These are phyloP conservation scores for Rhodotorula diobovata DNA, from an alignment of 768 basidiomycete species.

Conservation along the genomic window DNA sequence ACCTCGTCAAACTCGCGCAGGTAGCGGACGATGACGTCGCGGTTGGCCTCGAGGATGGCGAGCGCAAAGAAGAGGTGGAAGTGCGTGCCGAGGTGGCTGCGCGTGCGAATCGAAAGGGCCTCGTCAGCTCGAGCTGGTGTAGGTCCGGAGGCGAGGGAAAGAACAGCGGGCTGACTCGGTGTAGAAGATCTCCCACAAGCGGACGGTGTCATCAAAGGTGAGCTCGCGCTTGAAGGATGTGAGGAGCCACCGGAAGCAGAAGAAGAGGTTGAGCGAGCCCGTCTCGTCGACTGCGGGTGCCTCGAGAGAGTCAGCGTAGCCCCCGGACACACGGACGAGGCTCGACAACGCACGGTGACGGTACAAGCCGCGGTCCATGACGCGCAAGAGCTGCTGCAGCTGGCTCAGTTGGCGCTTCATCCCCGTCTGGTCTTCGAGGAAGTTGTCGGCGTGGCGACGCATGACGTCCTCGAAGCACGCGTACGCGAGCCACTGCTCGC, in stretches of 20 bases:
- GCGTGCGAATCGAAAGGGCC: not conserved
- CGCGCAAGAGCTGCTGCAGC: slow-evolving; percentile 78
- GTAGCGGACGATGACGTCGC: slow-evolving; percentile 91
- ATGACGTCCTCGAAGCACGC: slow-evolving; percentile 96
- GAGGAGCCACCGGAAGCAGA: slow-evolving; percentile 81
- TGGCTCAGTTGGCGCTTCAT: slow-evolving; percentile 92
- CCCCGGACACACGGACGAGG: slow-evolving; percentile 11
- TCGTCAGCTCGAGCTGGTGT: not conserved
- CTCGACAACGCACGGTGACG: slow-evolving; percentile 55
- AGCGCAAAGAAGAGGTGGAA: slow-evolving; percentile 81
- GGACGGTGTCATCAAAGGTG: slow-evolving; percentile 79
- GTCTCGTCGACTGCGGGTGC: slow-evolving; percentile 57
- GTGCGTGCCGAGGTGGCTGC: slow-evolving; percentile 12
- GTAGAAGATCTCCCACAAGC: slow-evolving; percentile 88
- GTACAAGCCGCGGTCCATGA: slow-evolving; percentile 95
- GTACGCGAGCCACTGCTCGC: slow-evolving; percentile 84
- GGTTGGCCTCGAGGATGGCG: slow-evolving; percentile 87
- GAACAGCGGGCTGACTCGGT: slow-evolving; percentile 47
- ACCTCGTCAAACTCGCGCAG: slow-evolving; percentile 73
- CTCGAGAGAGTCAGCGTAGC: not conserved
- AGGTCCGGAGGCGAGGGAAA: not conserved
- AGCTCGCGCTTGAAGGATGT: slow-evolving; percentile 72
- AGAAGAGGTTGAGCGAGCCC: slow-evolving; percentile 88
- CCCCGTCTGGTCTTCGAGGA: slow-evolving; percentile 90
- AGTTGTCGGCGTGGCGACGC: slow-evolving; percentile 93